A percentile compares a stretch with the other conserved stretches of the same genome.
These are phyloP conservation scores for Barbatosphaeria neglecta DNA, from an alignment of 495 filamentous ascomycete species.

Conservation along the genomic window DNA sequence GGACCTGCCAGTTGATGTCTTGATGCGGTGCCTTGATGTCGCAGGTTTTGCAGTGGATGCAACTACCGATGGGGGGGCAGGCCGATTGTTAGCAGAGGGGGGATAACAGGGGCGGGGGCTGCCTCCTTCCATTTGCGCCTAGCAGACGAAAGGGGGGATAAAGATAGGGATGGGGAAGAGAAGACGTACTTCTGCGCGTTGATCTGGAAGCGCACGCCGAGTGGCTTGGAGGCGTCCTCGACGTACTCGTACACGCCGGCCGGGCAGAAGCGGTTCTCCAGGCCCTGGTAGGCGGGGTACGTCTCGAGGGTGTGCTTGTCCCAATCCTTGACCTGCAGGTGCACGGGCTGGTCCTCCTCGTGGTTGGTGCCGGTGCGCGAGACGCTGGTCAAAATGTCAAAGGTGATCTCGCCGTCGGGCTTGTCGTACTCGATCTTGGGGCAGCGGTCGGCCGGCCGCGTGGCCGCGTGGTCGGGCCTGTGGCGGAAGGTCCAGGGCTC, in stretches of 20 bases:
- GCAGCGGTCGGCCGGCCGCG: conserved; percentile 67
- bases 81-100: no score
- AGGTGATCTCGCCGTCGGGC: conserved; percentile 84
- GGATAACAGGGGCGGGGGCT: no score
- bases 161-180: background rate
- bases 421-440: conserved; percentile 92
- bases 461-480: conserved; percentile 63
- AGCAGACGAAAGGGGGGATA: no score
- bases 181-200: conserved; percentile 87
- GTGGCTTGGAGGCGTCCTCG: conserved; percentile 70
- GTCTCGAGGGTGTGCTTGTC: conserved; percentile 71
- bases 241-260: conserved; percentile 98
- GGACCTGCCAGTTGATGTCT: conserved; percentile 94
- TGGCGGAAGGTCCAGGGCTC: conserved; percentile 92
- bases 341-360: conserved; percentile 96
- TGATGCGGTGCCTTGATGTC: conserved; percentile 96
- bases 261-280: conserved; percentile 99
- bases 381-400: conserved; percentile 92
- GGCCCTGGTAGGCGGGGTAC: conserved; percentile 78
- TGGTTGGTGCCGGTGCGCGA: conserved; percentile 94
- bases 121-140: no score
- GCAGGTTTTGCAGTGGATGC: conserved; percentile 99
- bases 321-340: conserved; percentile 91
- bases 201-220: conserved; percentile 92
- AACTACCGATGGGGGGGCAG: conserved; percentile 46